A percentile compares a stretch with the other conserved stretches of the same genome.
Conservation (phyloP, 2,329 filamentous ascomycete species). For the Sclerotinia subarctica region DNA sequence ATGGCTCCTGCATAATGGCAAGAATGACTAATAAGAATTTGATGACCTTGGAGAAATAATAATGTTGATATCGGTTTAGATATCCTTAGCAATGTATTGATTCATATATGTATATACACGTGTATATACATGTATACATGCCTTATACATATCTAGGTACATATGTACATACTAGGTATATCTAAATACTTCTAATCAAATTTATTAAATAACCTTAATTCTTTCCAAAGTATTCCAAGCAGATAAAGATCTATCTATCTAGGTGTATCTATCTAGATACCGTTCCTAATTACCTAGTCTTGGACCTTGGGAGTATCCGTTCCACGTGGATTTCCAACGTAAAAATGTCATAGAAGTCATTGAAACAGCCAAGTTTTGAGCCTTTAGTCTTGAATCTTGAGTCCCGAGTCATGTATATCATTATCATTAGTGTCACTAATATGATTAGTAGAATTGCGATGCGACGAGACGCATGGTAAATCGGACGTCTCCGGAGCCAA, state of each 20-base stretch:
- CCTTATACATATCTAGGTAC: neutral
- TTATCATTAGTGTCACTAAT: neutral
- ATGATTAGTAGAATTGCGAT: neutral
- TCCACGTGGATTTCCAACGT: neutral
- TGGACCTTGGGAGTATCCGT: neutral
- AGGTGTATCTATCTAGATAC: too few relatives aligned
- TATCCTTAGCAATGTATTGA: too few relatives aligned
- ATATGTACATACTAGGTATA: neutral
- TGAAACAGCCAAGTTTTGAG: too few relatives aligned
- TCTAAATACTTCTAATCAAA: neutral
- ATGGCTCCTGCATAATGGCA: too few relatives aligned
- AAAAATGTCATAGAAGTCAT: too few relatives aligned
- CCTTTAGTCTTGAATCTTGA: too few relatives aligned
- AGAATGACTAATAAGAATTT: too few relatives aligned
- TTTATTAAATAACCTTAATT: neutral
- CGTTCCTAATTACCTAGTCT: neutral
- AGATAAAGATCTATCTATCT: too few relatives aligned
- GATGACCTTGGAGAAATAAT: too few relatives aligned
- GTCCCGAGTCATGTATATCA: neutral
- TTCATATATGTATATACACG: neutral
- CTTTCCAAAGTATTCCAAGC: neutral
- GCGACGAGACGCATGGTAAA: neutral
- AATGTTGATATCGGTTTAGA: too few relatives aligned
- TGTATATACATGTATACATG: neutral
- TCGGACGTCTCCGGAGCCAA: neutral